These are phyloP conservation scores for Mycena amicta DNA, from an alignment of 768 basidiomycete genomes.

Conservation along the genomic window DNA sequence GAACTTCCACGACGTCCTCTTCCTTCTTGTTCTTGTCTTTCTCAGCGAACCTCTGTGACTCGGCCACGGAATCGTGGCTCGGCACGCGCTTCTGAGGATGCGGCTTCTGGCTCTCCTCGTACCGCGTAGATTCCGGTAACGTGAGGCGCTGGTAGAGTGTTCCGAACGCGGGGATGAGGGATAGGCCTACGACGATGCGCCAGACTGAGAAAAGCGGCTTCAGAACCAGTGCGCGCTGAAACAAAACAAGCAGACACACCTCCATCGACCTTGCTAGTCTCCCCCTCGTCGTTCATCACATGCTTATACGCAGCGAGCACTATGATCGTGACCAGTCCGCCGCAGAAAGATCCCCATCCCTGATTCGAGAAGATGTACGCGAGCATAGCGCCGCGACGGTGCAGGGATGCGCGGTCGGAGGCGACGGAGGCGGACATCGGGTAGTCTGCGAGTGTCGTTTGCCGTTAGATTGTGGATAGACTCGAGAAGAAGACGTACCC, in stretches of 20 bases:
- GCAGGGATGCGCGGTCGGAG: slow-evolving; percentile 63
- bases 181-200: slow-evolving; percentile 72
- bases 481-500: not conserved
- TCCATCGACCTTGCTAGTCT: slow-evolving; percentile 70
- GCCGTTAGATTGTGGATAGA: not conserved
- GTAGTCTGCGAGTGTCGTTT: slow-evolving; percentile 53
- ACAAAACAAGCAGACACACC: too few relatives aligned
- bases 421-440: slow-evolving; percentile 75
- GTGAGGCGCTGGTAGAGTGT: slow-evolving; percentile 79
- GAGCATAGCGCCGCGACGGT: slow-evolving; percentile 73
- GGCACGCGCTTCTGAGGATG: not conserved
- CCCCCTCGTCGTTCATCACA: slow-evolving; percentile 58
- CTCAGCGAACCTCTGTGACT: too few relatives aligned
- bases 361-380: slow-evolving; percentile 70
- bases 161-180: slow-evolving; percentile 70
- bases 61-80: slow-evolving; percentile 26
- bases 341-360: slow-evolving; percentile 75
- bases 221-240: too few relatives aligned
- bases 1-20: slow-evolving; percentile 1
- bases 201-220: too few relatives aligned
- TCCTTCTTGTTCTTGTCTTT: slow-evolving; percentile 15
- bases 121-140: slow-evolving; percentile 68
- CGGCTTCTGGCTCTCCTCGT: slow-evolving; percentile 43
- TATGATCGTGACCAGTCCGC: slow-evolving; percentile 62
- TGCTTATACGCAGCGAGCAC: slow-evolving; percentile 64